phyloP scores from a whole-genome alignment of 352 stramenopile genomes.

The Phytophthora fragariaefolia region DNA sequence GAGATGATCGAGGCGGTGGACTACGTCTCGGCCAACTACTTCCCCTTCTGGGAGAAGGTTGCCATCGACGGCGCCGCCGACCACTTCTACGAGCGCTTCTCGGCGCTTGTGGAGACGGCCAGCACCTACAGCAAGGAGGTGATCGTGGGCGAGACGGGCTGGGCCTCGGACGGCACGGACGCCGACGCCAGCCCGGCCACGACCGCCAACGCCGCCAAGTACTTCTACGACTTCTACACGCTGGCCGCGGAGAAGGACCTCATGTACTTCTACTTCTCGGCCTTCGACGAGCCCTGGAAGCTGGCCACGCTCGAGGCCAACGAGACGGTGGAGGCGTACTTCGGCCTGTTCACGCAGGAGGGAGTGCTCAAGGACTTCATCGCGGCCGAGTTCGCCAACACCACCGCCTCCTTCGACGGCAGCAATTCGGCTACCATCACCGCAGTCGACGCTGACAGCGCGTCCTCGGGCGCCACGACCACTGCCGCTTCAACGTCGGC shows the following conservation, averaged over 20 bases:
- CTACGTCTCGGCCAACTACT: slow-evolving; percentile 68
- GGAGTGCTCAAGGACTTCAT: slow-evolving; percentile 60
- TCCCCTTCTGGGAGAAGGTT: slow-evolving; percentile 73
- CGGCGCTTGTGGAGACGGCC: slow-evolving; percentile 38
- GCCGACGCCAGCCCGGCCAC: slow-evolving; percentile 43
- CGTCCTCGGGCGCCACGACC: not conserved
- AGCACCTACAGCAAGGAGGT: slow-evolving; percentile 57
- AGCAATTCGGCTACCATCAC: slow-evolving; percentile 23
- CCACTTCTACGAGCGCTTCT: slow-evolving; percentile 57
- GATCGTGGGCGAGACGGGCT: slow-evolving; percentile 76
- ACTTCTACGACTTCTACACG: slow-evolving; percentile 69
- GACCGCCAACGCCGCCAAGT: slow-evolving; percentile 48
- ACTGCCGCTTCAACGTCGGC: slow-evolving; percentile 8
- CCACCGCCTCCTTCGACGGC: slow-evolving; percentile 19
- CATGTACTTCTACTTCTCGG: slow-evolving; percentile 77
- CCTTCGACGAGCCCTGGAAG: slow-evolving; percentile 73
- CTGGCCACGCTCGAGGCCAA: slow-evolving; percentile 51
- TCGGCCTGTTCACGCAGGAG: slow-evolving; percentile 61
- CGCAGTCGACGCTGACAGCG: slow-evolving; percentile 8
- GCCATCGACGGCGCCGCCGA: slow-evolving; percentile 42
- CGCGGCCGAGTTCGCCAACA: slow-evolving; percentile 45
- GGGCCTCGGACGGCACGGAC: slow-evolving; percentile 51
- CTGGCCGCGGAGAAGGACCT: slow-evolving; percentile 53
- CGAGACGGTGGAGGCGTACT: slow-evolving; percentile 75
- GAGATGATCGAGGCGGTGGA: slow-evolving; percentile 65